These are phyloP conservation scores for Neurospora pannonica DNA, from an alignment of 495 filamentous ascomycete species.

Conservation along the genomic window DNA sequence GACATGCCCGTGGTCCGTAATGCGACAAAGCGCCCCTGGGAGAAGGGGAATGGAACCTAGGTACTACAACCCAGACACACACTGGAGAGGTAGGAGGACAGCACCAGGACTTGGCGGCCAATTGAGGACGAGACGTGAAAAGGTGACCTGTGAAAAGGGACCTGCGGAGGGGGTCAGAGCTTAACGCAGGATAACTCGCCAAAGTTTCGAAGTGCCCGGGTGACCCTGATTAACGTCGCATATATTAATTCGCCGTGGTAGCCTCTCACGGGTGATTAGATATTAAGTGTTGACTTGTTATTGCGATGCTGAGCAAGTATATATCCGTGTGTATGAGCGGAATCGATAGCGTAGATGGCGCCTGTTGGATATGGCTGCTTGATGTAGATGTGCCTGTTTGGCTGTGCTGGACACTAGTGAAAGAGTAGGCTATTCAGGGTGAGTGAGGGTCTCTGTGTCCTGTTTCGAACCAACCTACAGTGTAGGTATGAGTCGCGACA, in stretches of 20 bases:
- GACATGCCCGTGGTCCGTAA: conserved; percentile 30
- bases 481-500: not conserved
- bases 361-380: not conserved
- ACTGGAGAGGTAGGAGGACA: not conserved
- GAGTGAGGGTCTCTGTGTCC: not conserved
- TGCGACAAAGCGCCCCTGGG: conserved; percentile 11
- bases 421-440: not conserved
- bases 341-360: not conserved
- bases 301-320: not conserved
- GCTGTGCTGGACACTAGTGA: not conserved
- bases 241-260: conserved; percentile 20
- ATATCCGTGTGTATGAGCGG: not conserved
- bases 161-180: conserved; percentile 22
- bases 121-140: conserved; percentile 12
- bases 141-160: not conserved
- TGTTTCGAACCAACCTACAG: not conserved
- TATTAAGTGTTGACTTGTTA: not conserved
- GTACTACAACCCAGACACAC: not conserved
- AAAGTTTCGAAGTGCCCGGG: conserved; percentile 38
- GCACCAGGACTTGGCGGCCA: conserved; percentile 14
- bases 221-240: conserved; percentile 42
- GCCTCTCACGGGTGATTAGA: conserved; percentile 2
- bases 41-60: not conserved
- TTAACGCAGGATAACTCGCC: conserved; percentile 29
- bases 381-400: not conserved